Evolutionary conservation across 345 rosid species (phyloP).

Genomic region (Boechera retrofracta): DNA sequence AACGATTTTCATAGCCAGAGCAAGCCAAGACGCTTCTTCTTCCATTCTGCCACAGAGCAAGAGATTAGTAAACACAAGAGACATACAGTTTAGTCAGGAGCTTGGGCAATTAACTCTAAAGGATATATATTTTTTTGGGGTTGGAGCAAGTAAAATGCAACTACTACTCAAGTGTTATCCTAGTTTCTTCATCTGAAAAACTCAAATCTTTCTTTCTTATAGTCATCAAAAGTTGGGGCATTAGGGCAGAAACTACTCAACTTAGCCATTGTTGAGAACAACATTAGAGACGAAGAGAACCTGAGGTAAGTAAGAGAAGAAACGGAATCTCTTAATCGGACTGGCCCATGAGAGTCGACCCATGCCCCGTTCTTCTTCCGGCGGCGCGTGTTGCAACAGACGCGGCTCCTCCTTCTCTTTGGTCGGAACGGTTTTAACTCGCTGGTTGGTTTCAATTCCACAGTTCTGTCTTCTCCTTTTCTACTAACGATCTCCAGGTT

Average conservation of each 20-base stretch:
- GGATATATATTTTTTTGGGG: not conserved
- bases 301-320: constrained; percentile 33
- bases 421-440: constrained; percentile 23
- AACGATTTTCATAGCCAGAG: constrained; percentile 39
- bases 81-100: not conserved
- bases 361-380: constrained; percentile 26
- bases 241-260: constrained; percentile 11
- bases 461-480: not conserved
- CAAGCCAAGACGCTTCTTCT: constrained; percentile 41
- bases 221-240: constrained; percentile 6
- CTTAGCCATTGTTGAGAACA: constrained; percentile 3
- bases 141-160: not conserved
- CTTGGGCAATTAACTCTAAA: not conserved
- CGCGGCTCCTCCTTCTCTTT: constrained; percentile 26
- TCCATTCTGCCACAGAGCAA: constrained; percentile 36
- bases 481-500: not conserved
- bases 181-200: constrained; percentile 14
- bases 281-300: constrained; percentile 33
- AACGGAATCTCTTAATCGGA: constrained; percentile 33
- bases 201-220: constrained; percentile 22
- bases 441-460: not conserved
- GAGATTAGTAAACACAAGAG: constrained; percentile 4
- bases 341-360: constrained; percentile 32
- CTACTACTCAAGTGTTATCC: not conserved
- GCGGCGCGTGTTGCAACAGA: constrained; percentile 33